Evolutionary conservation across 352 stramenopile species (phyloP), one percentile per base, ranked within the genome.

Genomic region (Blastocystis sp.): DNA sequence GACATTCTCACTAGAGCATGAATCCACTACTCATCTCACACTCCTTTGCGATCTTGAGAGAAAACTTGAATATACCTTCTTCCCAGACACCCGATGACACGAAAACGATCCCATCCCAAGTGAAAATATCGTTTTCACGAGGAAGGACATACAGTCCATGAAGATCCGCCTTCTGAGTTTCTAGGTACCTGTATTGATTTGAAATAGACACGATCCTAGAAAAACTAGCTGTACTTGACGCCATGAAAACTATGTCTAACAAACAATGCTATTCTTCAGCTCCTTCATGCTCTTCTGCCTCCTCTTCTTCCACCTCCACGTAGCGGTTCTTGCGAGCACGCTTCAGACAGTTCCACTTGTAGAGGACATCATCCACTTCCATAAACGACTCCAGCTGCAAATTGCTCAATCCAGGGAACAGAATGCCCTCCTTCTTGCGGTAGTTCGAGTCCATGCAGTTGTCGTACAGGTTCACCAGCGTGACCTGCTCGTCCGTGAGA

Each of bases 371-470:
- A 45, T 84, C 73, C 47, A 41, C 68, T 8, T 26, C 39, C 73
- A 84, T 84, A 37, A 50, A 18, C n/a, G n/a, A 41, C 56, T 84
- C 73, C 39, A 84, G 26, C 50, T 68, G 45, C 47, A 84, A 34
- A 45, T 84, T 84, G 73, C 73, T 84, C 53, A 84, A 47, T 43
- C 73, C 73, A 2, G 47, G 54, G 50, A 84, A 84, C 73, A 66
- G 37, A n/a, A 84, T 55, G 56, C 73, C 47, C 73, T 84, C 73
- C 50, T 29, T 45, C 53, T 68, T 84, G 37, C 53, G 47, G 56
- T 84, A 84, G 56, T 66, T 84, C 73, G 59, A 37, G 23, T 84
- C 73, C 73, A 68, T 41, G 56, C 73, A 84, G 56, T 84, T 84
- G 23, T 64, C 55, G 47, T 88, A 88, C 20, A 88, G 39, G 43